Base-by-base conservation (phyloP, 2,329 filamentous ascomycete genomes). In the Clarireedia homoeocarpa region DNA sequence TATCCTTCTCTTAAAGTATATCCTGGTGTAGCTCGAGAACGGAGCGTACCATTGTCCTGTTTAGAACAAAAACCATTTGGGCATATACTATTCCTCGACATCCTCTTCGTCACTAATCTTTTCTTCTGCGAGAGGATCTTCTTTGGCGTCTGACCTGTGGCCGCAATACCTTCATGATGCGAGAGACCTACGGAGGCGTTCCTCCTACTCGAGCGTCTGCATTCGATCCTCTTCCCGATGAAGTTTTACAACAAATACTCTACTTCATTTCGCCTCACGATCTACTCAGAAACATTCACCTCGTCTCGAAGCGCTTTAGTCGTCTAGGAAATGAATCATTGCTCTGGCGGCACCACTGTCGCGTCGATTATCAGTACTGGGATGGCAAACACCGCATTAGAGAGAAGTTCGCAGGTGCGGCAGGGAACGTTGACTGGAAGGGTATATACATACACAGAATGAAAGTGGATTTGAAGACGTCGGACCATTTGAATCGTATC, bases 221-320 rank as follows among this genome's bases (percentile, higher is more conserved):
- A 51, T 38, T 51, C 63, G 14, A 51, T 15, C 36, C 51, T 17
- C 66, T 70, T 42, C 91, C 91, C 42, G 88, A 92, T 71, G 94
- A 99, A 74, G 81, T 97, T 60, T 78, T 97, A 65, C 83, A 89
- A 68, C 80, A 85, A 53, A 87, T 97, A 62, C 78, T 96, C 62
- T 77, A 78, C 60, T 83, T 83, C 67, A 69, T 79, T 45, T 71
- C 75, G 66, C 85, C 78, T 62, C 75, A 76, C 56, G 77, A 85
- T 58, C 77, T 76, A 49, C 69, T 84, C 40, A 53, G 62, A 14
- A 70, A 66, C 55, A 64, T 84, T 39, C 75, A 81, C 59, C 69
- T 71, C 26, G 76, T 86, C 10, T 89, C 81, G 23, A 81, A 75
- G 62, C 82, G 83, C 57, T 79, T 92, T 63, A 75, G 82, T 63